Base-by-base conservation (phyloP, 306 rosid genomes). In the Prinsepia uniflora region DNA sequence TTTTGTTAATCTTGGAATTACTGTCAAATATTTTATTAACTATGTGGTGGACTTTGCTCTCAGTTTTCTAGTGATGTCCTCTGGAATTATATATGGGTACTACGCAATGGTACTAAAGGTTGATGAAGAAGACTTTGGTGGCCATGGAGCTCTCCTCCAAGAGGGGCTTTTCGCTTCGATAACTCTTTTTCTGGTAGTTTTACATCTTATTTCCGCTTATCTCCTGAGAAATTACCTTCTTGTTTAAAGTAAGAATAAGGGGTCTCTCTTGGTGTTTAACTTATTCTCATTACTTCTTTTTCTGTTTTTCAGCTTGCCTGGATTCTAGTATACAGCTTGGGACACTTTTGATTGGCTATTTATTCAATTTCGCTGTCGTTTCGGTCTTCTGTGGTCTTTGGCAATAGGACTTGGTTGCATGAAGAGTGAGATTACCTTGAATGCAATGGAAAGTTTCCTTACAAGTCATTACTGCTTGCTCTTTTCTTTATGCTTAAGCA, bases 141-240 rank as follows among this genome's bases (percentile, higher is more conserved):
- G 99, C 58, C 99, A 95, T 75, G 95, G 96, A 66, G 91, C 99
- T 73, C 99, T 95, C 68, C 99, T 95, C 52, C 99, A 91, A 80
- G 99, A 95, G 78, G 99, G 99, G 17, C 91, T 95, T 78, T 95
- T 95, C 54, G 99, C 99, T 43, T 95, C 99, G 42, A 41, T 80
- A 70, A 95, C 97, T 68, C 96, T 95, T 18, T 95, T 95, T 83
- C 89, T 95, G 97, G 99, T 95, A 95, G 40, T 71, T 61, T 62
- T 34, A 63, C 53, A 43, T 67, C 15, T 30, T 46, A 7, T 39
- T 5, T 4, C 8, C 42, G 20, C 19, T 79, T 20, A 18, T 20
- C 12, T 39, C 8, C 15, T 46, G 1, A 3, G 10, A 52, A 55
- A 46, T 17, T 34, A 42, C 34, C 7, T 3, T 57, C 34, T 71